Evolutionary conservation across 169 alveolate species (phyloP), one percentile per base, ranked within the genome.

Genomic region (Plasmodium inui): DNA sequence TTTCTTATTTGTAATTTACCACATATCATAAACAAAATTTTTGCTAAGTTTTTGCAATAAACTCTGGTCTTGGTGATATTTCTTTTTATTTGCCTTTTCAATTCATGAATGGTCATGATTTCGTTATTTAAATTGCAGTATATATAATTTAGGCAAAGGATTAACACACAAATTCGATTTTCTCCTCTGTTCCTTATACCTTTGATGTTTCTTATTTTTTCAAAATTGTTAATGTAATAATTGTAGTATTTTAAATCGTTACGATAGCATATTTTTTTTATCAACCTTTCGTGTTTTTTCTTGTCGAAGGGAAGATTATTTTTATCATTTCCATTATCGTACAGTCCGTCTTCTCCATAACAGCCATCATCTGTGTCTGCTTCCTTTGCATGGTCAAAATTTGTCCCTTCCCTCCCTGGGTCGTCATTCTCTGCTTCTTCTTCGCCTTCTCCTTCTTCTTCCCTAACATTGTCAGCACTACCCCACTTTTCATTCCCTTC

Each of bases 111-210:
- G 46, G 94, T 89, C 94, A 89, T 89, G 4, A 79, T 89, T 26
- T 89, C 94, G 79, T 46, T 80, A 57, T 89, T 89, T 46, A 89
- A 57, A 79, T 89, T 89, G 53, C 94, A 89, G 73, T 89, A 89
- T 79, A 89, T 89, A 73, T 44, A 89, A 79, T 89, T 89, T 34
- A 89, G 82, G 39, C 94, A 89, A 12, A 89, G 22, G 30, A 79
- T 19, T 89, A 89, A 89, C 39, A 89, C 79, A 22, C 94, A 89
- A 78, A 89, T 80, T 61, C 90, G 80, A 89, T 89, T 78, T 89
- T 89, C 94, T 12, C 94, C 94, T 41, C 89, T 37, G 19, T 34
- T 82, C 37, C 79, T 89, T 79, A 89, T 41, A 3, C 88, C 94
- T 46, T 79, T 89, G 50, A 89, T 79, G 55, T 89, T 80, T 80